Conservation (phyloP, 441 rosid species). For the Mallotus repandus region DNA sequence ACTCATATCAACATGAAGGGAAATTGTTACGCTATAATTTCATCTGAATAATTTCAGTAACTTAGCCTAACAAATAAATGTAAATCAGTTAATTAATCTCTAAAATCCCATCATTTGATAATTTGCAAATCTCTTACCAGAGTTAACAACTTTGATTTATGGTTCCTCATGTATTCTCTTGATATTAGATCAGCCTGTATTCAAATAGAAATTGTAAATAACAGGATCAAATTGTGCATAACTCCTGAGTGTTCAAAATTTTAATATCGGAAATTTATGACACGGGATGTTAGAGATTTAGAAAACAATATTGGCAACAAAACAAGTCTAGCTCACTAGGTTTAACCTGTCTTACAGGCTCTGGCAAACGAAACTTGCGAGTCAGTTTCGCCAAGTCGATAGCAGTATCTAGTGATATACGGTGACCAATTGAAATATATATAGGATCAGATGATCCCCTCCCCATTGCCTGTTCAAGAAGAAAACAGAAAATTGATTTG, state of each 20-base stretch:
- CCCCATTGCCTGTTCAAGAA: constrained; percentile 58
- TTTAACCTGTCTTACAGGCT: constrained; percentile 85
- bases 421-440: constrained; percentile 81
- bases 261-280: no score
- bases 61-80: no score
- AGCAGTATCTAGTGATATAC: constrained; percentile 72
- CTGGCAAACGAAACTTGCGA: constrained; percentile 82
- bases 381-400: constrained; percentile 54
- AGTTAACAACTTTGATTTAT: constrained; percentile 6
- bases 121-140: constrained; percentile 1
- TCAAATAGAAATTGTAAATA: background rate
- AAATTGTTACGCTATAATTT: background rate
- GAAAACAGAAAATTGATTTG: background rate
- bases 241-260: no score
- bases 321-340: background rate
- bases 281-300: background rate
- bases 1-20: background rate
- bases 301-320: background rate
- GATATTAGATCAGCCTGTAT: constrained; percentile 14
- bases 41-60: background rate
- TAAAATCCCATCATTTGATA: background rate
- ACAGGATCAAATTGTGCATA: no score
- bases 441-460: constrained; percentile 56
- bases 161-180: constrained; percentile 5
- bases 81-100: background rate